Base-by-base conservation (phyloP, 1,284 basidiomycete species). In the Ganoderma meredithae region DNA sequence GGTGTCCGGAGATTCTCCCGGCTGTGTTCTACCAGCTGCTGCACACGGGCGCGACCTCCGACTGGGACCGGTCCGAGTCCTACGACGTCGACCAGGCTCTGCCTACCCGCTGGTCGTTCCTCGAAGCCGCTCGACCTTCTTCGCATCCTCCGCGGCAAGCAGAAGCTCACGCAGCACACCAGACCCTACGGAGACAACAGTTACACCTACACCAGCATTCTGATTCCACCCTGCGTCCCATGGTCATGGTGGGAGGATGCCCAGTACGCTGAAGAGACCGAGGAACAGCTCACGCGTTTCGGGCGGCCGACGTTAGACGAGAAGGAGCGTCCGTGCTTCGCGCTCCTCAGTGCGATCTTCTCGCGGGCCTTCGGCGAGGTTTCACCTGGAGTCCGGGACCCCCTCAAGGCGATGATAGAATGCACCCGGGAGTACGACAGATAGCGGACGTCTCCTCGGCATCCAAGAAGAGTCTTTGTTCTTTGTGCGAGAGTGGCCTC, bases 21-120 rank as follows among this genome's bases (percentile, higher is more conserved):
- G 83, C 88, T 13, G 89, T 89, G 0, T 85, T 91, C 73, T 91
- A 90, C 82, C n/a, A n/a, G n/a, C n/a, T 91, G 62, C 53, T 63
- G 12, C 55, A 55, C 31, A 65, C 62, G 47, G 60, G 64, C n/a
- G 61, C 68, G 40, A 58, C 67, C 60, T 49, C 67, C n/a, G 68
- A 67, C 60, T 70, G 66, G 43, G 62, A 58, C 27, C 0, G n/a
- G 33, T n/a, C 19, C 36, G 33, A 25, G 7, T 36, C 56, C 33
- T 58, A 58, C 41, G 15, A 43, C 13, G 41, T 17, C 15, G 15
- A 43, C 56, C 15, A 13, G 33, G 56, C 36, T 17, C 15, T 39
- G 31, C 17, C 33, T 4, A 33, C 56, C 4, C 31, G 56, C 15
- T 10, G 33, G 33, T 40, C 31, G 6, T 15, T n/a, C 31, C 56